Evolutionary conservation across 176 grass and related monocot genomes (phyloP), one percentile per base, ranked within the genome.

Genomic region (Areca catechu): DNA sequence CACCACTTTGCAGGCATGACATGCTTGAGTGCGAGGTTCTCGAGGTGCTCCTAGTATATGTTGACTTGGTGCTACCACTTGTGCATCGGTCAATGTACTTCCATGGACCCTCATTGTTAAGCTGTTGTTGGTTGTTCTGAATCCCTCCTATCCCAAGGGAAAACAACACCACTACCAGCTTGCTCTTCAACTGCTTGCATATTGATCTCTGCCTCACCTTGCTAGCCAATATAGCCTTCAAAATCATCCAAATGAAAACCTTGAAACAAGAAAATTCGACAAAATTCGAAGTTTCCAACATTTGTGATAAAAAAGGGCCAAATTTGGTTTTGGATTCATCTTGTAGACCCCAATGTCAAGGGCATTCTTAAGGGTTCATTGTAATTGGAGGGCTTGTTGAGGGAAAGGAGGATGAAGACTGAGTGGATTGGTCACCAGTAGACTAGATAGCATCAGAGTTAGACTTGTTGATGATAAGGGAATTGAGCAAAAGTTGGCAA

Each of bases 31-130:
- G 80, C 84, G 7, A 92, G 53, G n/a, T 30, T 47, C 53, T 71
- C 29, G 3, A 98, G 78, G 10, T 74, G 60, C 10, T 82, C 66
- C 2, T 69, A 50, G 48, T 98, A 92, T 49, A 92, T 51, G 57
- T 76, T 77, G 17, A 89, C 84, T 22, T 83, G 84, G 68, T 98
- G 87, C 87, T 87, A 98, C 78, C 91, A 87, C 80, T 81, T 15
- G 81, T 25, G 78, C 78, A 85, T 22, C 87, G 66, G 4, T 85
- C 69, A 0, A 84, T 83, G 28, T 98, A 88, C 58, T 88, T 83
- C 55, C 78, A 70, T 24, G 93, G 84, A 58, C 82, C 83, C 61
- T 85, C 83, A n/a, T 79, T 67, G 4, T 86, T 73, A 23, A 92
- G 43, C 21, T 83, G 87, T 61, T 81, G 81, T 50, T 87, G 87